These are phyloP conservation scores for Ascochyta rabiei DNA, from an alignment of 2,329 filamentous ascomycete genomes.

Conservation along the genomic window DNA sequence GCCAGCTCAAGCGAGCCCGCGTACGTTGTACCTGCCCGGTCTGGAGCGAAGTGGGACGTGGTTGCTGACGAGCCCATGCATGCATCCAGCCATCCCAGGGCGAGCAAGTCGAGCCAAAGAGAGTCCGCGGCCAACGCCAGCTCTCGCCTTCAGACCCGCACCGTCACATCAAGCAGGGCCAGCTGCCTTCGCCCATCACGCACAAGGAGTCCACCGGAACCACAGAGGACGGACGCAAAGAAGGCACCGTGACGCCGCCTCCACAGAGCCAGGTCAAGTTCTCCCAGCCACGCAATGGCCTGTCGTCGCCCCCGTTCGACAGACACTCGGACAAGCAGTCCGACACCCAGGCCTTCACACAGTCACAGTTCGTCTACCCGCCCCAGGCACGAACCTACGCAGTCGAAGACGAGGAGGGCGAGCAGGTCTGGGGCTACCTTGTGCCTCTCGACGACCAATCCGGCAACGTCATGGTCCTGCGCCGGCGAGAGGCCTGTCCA, in stretches of 20 bases:
- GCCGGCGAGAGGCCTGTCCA: slow-evolving; percentile 74
- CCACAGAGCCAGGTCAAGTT: slow-evolving; percentile 37
- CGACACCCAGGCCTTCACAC: slow-evolving; percentile 80
- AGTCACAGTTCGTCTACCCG: slow-evolving; percentile 82
- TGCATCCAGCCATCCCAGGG: slow-evolving; percentile 67
- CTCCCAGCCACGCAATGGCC: slow-evolving; percentile 38
- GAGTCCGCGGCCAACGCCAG: slow-evolving; percentile 77
- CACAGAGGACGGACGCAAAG: slow-evolving; percentile 62
- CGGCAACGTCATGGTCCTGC: slow-evolving; percentile 74
- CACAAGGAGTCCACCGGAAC: slow-evolving; percentile 68
- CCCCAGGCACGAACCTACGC: slow-evolving; percentile 76
- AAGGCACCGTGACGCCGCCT: slow-evolving; percentile 73
- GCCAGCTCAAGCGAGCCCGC: slow-evolving; percentile 81
- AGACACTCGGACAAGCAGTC: slow-evolving; percentile 55
- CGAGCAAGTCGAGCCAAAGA: slow-evolving; percentile 74
- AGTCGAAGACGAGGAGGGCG: slow-evolving; percentile 79
- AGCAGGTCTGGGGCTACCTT: slow-evolving; percentile 96
- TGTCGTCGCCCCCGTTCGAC: slow-evolving; percentile 60
- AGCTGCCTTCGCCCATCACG: slow-evolving; percentile 83
- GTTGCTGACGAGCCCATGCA: slow-evolving; percentile 28
- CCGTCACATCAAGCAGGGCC: slow-evolving; percentile 59
- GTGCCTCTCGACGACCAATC: slow-evolving; percentile 77
- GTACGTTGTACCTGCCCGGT: slow-evolving; percentile 57
- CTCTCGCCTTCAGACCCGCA: slow-evolving; percentile 58
- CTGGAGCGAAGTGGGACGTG: not conserved